Base-by-base conservation (phyloP, 768 basidiomycete genomes). In the Tulasnella sp. region DNA sequence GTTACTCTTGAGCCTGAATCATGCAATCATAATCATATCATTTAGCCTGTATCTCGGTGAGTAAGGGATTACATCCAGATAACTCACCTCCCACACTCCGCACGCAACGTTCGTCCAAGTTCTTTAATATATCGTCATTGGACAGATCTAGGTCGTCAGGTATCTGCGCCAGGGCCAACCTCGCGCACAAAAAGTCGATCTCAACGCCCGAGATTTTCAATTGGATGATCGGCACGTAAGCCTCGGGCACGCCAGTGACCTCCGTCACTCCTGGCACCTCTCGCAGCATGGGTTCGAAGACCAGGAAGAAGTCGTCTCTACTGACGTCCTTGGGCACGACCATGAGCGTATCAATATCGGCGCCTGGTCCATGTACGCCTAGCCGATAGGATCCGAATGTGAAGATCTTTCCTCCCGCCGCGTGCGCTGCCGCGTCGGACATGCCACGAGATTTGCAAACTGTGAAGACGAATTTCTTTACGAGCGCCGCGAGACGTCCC, bases 311-410 rank as follows among this genome's bases (percentile, higher is more conserved):
- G 75, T 98, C 94, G 65, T 96, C 93, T 64, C 92, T 80, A 58
- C 85, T 87, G 58, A 98, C 87, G 72, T 97, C 93, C 71, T 94
- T 91, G 5, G 96, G 96, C 38, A 95, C 96, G 34, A 98, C 95
- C 69, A 91, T 88, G 21, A 99, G 75, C n/a, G 94, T 96, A 76
- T 99, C 96, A 70, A 99, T 97, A 80, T 99, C 95, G 51, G 86
- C 78, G 2, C 90, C 88, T 34, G 95, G 96, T 11, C 90, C 91
- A 72, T 98, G 96, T 21, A 98, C 96, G 61, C 96, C 96, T 51
- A 99, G 76, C 67, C 96, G 86, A 77, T 97, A 98, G 53, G 94
- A 97, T 43, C 96, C 96, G 71, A 95, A 99, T 5, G 96, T 98
- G 72, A 92, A 99, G 70, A 99, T 98, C 77, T 98, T 95, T 64